Evolutionary conservation across 768 basidiomycete species (phyloP), one percentile per base, ranked within the genome.

Genomic region (Clitopilus hobsonii): DNA sequence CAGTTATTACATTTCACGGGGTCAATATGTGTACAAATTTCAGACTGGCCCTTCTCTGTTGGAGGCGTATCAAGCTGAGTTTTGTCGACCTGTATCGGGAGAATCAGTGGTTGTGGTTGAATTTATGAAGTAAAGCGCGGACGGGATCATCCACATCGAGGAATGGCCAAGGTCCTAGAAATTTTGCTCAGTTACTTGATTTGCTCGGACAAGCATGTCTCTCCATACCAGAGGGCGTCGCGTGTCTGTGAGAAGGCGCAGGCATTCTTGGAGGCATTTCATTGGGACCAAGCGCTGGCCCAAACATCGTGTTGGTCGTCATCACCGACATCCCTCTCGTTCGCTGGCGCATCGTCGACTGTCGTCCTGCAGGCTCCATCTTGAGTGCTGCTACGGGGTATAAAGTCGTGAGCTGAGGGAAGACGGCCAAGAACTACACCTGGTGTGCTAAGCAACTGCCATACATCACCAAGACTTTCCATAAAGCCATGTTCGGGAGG

Each of bases 221-320:
- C 62, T 23, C 61, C 70, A 55, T 55, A 64, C 75, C 75, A 45
- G 73, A 73, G 24, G 77, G 77, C 1, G 74, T 65, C 13, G 70
- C 76, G 61, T 76, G 72, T 41, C 71, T 63, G 57, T 74, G 70
- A 49, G 67, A 67, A 13, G 71, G 69, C 45, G 68, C 57, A 47
- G 67, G 64, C 20, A 71, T 60, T 32, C 67, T 61, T 3, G 64
- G 61, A 6, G 65, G 66, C 59, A 68, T 23, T 18, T 45, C 41
- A 23, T 45, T 2, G n/a, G 41, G 41, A 8, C 41, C 41, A 5
- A 23, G 3, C 4, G 41, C 14, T 45, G 41, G 41, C 2, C 41
- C 41, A 20, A 45, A 45, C 41, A 45, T 45, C 18, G 41, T 45
- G 18, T 45, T 45, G 10, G 22, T 20, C 41, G 41, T 45, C 41